A percentile compares a stretch with the other conserved stretches of the same genome.
These are phyloP conservation scores for Myxozyma vanderwaltii DNA, from an alignment of 805 yeast species.

Conservation along the genomic window DNA sequence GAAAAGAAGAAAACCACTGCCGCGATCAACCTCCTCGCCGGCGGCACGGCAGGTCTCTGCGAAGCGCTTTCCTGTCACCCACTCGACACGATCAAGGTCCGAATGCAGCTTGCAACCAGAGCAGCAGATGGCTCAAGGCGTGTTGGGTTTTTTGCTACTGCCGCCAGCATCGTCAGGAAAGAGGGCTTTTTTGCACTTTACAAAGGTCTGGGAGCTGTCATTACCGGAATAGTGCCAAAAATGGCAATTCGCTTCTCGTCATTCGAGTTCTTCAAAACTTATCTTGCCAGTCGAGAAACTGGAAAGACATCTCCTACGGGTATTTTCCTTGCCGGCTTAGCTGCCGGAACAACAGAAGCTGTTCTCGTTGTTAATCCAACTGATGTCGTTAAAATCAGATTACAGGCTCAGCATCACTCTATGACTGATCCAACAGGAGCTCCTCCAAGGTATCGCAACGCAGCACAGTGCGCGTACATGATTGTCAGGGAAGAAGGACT, in stretches of 20 bases:
- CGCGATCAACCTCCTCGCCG: constrained; percentile 53
- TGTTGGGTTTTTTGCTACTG: constrained; percentile 86
- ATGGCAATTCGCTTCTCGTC: constrained; percentile 97
- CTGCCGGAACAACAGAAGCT: constrained; percentile 97
- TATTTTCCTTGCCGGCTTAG: constrained; percentile 89
- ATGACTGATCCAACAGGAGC: constrained; percentile 77
- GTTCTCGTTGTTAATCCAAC: constrained; percentile 93
- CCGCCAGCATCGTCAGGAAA: constrained; percentile 69
- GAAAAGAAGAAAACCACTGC: constrained; percentile 34
- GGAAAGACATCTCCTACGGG: constrained; percentile 62
- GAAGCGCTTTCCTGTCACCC: constrained; percentile 98
- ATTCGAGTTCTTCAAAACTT: constrained; percentile 80
- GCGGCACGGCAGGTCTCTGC: constrained; percentile 95
- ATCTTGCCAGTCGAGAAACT: constrained; percentile 48
- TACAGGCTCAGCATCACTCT: constrained; percentile 93
- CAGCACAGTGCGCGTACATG: constrained; percentile 84
- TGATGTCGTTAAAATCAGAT: constrained; percentile 94
- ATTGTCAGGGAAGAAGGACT: constrained; percentile 91
- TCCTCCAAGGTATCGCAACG: constrained; percentile 81
- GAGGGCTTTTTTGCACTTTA: constrained; percentile 86
- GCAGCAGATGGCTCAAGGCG: constrained; percentile 55
- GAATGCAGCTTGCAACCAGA: constrained; percentile 88
- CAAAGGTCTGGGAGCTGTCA: constrained; percentile 96
- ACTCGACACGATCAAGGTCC: constrained; percentile 93
- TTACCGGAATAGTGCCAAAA: constrained; percentile 95